A percentile compares a stretch with the other conserved stretches of the same genome.
phyloP scores from a whole-genome alignment of 768 basidiomycete species.

The Russula sp. region DNA sequence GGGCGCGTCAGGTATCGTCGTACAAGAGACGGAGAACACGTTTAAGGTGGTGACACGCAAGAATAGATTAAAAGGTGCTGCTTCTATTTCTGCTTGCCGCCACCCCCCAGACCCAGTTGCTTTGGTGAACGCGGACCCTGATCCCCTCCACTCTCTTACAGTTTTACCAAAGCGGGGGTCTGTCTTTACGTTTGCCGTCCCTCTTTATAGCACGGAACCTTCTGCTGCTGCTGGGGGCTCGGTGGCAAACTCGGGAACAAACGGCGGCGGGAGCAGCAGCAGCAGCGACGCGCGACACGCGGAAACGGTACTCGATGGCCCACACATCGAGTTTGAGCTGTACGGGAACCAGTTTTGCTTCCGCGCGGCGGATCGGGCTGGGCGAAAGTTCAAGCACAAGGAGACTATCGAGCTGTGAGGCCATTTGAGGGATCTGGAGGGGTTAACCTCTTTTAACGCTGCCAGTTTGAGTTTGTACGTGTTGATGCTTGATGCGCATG shows the following conservation, averaged over 20 bases:
- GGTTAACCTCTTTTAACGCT: too few species aligned
- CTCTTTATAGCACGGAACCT: conserved; percentile 46
- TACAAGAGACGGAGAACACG: conserved; percentile 85
- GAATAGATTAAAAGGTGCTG: conserved; percentile 63
- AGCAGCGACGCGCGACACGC: neutral
- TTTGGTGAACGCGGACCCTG: too few species aligned
- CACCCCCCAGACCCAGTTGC: too few species aligned
- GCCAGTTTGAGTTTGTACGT: too few species aligned
- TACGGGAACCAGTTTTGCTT: conserved; percentile 86
- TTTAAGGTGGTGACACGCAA: conserved; percentile 74
- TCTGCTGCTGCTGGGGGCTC: conserved; percentile 24
- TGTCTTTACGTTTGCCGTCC: conserved; percentile 70
- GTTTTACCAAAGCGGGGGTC: conserved; percentile 74
- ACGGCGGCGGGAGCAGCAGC: conserved; percentile 30
- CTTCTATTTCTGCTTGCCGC: neutral
- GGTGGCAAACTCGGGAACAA: neutral
- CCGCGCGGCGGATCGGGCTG: conserved; percentile 73
- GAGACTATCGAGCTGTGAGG: conserved; percentile 67
- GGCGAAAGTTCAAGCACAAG: conserved; percentile 81
- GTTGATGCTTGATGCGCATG: too few species aligned
- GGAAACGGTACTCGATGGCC: conserved; percentile 51
- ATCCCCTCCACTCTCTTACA: conserved; percentile 27
- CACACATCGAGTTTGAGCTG: conserved; percentile 69
- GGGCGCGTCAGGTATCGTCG: conserved; percentile 72
- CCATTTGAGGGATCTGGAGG: neutral